phyloP scores from a whole-genome alignment of 164 flowering plant genomes.

The Umbellularia californica region DNA sequence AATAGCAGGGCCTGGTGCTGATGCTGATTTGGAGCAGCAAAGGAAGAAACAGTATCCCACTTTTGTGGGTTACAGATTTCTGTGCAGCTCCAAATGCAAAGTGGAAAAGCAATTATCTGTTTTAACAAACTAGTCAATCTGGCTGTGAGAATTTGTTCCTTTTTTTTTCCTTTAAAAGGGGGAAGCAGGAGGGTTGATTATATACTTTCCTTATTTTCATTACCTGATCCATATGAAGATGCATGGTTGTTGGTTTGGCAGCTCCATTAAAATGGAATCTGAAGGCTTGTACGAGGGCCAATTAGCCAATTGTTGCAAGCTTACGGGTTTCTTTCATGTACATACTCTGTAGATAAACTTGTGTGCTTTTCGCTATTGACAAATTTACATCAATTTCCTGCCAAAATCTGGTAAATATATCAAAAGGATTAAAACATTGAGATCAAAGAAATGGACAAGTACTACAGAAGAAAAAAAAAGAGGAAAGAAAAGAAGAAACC shows the following conservation, averaged over 20 bases:
- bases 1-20: background rate
- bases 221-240: background rate
- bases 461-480: background rate
- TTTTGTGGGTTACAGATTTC: background rate
- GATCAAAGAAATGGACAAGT: background rate
- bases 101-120: background rate
- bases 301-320: background rate
- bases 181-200: too few species aligned
- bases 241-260: background rate
- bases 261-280: background rate
- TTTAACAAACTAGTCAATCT: background rate
- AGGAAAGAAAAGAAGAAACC: background rate
- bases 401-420: background rate
- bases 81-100: background rate
- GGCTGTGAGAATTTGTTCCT: background rate
- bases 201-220: too few species aligned
- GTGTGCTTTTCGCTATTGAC: background rate
- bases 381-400: conserved; percentile 11
- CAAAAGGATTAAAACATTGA: background rate
- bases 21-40: background rate
- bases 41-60: background rate
- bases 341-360: background rate
- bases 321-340: background rate
- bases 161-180: too few species aligned
- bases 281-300: background rate